Evolutionary conservation across 805 yeast genomes (phyloP).

Genomic region (Pichia sporocuriosa): DNA sequence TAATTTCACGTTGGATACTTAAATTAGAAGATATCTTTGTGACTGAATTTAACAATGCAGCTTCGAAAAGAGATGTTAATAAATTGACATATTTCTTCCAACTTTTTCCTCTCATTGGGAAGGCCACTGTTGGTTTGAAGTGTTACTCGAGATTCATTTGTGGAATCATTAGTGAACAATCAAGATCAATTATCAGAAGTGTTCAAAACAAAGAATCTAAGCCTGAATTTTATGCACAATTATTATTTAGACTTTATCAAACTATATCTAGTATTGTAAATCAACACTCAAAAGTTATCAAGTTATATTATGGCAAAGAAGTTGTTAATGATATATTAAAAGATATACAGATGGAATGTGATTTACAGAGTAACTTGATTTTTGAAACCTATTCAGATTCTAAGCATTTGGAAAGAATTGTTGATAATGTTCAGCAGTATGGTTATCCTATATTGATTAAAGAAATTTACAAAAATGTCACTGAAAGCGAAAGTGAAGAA

Average conservation of each 20-base stretch:
- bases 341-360: constrained; percentile 79
- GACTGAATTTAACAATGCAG: constrained; percentile 63
- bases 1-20: constrained; percentile 52
- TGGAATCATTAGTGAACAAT: constrained; percentile 72
- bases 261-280: constrained; percentile 76
- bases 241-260: constrained; percentile 66
- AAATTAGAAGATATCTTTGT: constrained; percentile 53
- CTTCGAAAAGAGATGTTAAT: constrained; percentile 56
- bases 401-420: constrained; percentile 47
- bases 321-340: constrained; percentile 63
- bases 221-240: constrained; percentile 51
- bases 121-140: constrained; percentile 62
- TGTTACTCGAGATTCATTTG: constrained; percentile 85
- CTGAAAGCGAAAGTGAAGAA: constrained; percentile 23
- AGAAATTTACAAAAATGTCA: constrained; percentile 26
- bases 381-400: constrained; percentile 80
- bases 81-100: constrained; percentile 74
- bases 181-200: constrained; percentile 55
- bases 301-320: constrained; percentile 58
- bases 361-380: constrained; percentile 85
- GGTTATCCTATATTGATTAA: constrained; percentile 41
- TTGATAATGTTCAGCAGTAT: constrained; percentile 52
- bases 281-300: constrained; percentile 79
- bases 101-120: constrained; percentile 79
- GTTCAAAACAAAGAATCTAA: constrained; percentile 32